Evolutionary conservation across 2,329 filamentous ascomycete species (phyloP).

Genomic region (Diplocarpon mali): DNA sequence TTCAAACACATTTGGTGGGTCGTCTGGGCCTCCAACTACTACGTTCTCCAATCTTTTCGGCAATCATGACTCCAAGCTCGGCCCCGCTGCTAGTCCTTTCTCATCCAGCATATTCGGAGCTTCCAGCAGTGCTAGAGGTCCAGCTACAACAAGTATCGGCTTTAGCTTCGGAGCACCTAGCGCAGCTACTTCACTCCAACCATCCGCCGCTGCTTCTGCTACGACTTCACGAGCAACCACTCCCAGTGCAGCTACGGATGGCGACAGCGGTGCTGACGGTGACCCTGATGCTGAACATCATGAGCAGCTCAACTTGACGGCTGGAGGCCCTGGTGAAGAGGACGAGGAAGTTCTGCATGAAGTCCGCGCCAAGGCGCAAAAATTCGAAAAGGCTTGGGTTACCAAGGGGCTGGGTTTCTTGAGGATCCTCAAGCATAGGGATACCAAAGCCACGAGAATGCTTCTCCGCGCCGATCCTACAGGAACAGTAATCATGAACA

Average conservation of each 20-base stretch:
- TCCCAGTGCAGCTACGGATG: slow-evolving; percentile 25
- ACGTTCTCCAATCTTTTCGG: slow-evolving; percentile 16
- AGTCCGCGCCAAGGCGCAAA: slow-evolving; percentile 57
- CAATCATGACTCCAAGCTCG: slow-evolving; percentile 7
- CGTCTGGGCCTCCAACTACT: slow-evolving; percentile 3
- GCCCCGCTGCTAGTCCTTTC: slow-evolving; percentile 3
- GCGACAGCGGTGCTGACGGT: slow-evolving; percentile 20
- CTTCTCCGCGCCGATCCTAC: slow-evolving; percentile 65
- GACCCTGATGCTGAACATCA: slow-evolving; percentile 46
- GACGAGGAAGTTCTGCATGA: slow-evolving; percentile 62
- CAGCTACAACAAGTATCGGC: slow-evolving; percentile 15
- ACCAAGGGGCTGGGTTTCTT: slow-evolving; percentile 61
- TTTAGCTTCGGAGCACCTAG: slow-evolving; percentile 22
- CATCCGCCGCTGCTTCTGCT: slow-evolving; percentile 22
- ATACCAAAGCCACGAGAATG: slow-evolving; percentile 54
- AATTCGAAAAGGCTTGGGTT: slow-evolving; percentile 51
- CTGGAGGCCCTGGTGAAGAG: slow-evolving; percentile 56
- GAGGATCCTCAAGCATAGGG: slow-evolving; percentile 63
- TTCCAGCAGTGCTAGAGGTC: slow-evolving; percentile 5
- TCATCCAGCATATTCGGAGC: slow-evolving; percentile 15
- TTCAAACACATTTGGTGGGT: slow-evolving; percentile 8
- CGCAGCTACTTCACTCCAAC: slow-evolving; percentile 22
- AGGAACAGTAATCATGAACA: slow-evolving; percentile 65
- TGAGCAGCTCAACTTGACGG: slow-evolving; percentile 59
- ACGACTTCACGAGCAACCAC: slow-evolving; percentile 26